These are phyloP conservation scores for Trichosporon coremiiforme DNA, from an alignment of 1,284 basidiomycete genomes.

Conservation along the genomic window DNA sequence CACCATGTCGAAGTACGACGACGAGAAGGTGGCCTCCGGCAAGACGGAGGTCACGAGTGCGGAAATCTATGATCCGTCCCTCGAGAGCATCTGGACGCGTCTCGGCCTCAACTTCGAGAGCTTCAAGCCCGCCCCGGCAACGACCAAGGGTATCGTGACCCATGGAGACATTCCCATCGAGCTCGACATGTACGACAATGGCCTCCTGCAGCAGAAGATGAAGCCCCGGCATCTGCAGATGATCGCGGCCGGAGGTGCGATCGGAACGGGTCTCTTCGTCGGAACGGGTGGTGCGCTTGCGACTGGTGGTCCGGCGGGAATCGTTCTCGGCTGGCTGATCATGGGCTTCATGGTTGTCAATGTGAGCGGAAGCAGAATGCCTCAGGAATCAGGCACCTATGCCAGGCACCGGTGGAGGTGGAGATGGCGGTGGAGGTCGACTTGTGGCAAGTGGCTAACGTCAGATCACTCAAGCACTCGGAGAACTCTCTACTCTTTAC, in stretches of 20 bases:
- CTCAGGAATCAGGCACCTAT: too few relatives aligned
- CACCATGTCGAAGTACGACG: background rate
- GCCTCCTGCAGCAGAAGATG: conserved; percentile 56
- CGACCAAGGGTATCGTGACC: conserved; percentile 36
- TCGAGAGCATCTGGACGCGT: conserved; percentile 54
- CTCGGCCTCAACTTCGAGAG: conserved; percentile 55
- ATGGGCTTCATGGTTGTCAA: conserved; percentile 39
- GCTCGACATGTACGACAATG: conserved; percentile 43
- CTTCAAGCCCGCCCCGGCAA: conserved; percentile 56
- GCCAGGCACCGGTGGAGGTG: too few relatives aligned
- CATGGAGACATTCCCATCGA: conserved; percentile 48
- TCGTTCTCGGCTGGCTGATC: conserved; percentile 55
- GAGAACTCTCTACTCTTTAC: conserved; percentile 58
- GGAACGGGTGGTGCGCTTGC: conserved; percentile 58
- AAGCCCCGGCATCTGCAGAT: conserved; percentile 54
- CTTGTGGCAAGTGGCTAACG: background rate
- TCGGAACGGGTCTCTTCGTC: conserved; percentile 57
- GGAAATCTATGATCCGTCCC: conserved; percentile 52
- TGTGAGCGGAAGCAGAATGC: conserved; percentile 18
- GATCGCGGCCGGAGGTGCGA: conserved; percentile 59
- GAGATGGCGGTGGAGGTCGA: too few relatives aligned
- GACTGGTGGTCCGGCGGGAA: conserved; percentile 59
- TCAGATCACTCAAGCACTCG: conserved; percentile 54
- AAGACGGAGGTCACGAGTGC: conserved; percentile 1
- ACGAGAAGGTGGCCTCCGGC: background rate